These are phyloP conservation scores for Xerophyta viscosa DNA, from an alignment of 106 monocot species.

Conservation along the genomic window DNA sequence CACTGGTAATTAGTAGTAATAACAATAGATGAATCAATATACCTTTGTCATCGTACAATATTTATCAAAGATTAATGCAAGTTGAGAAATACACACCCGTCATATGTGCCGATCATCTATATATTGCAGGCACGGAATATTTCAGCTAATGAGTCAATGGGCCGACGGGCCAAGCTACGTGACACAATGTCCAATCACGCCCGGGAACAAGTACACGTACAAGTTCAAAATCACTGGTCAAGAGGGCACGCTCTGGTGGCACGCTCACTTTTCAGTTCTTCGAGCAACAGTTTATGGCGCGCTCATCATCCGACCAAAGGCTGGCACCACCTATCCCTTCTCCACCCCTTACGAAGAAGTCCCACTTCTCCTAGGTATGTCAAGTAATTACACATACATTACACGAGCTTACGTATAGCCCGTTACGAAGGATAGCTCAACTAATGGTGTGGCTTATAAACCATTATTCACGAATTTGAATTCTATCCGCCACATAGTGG, in stretches of 20 bases:
- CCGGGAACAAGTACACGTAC: slow-evolving; percentile 58
- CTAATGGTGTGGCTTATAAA: too few relatives aligned
- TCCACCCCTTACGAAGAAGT: slow-evolving; percentile 46
- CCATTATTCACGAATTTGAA: too few relatives aligned
- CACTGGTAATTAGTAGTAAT: slow-evolving; percentile 12
- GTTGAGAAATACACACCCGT: too few relatives aligned
- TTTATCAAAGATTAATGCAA: too few relatives aligned
- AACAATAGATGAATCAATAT: not conserved
- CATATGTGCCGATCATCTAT: too few relatives aligned
- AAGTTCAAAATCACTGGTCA: slow-evolving; percentile 49
- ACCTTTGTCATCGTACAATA: not conserved
- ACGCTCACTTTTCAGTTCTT: slow-evolving; percentile 59
- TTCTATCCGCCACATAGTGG: too few relatives aligned
- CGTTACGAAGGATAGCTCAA: too few relatives aligned
- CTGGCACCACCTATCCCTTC: slow-evolving; percentile 41
- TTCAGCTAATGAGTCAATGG: slow-evolving; percentile 49
- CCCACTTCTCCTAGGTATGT: slow-evolving; percentile 39
- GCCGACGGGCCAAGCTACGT: slow-evolving; percentile 61
- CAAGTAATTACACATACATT: not conserved
- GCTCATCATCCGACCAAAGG: slow-evolving; percentile 42
- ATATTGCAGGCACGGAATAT: slow-evolving; percentile 60
- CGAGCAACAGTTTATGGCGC: slow-evolving; percentile 69
- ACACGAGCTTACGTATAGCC: too few relatives aligned
- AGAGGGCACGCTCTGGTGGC: slow-evolving; percentile 91
- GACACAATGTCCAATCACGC: slow-evolving; percentile 69